Percentiles rank a stretch among this genome's conserved stretches.
phyloP scores from a whole-genome alignment of 345 rosid species.

The Noccaea caerulescens region DNA sequence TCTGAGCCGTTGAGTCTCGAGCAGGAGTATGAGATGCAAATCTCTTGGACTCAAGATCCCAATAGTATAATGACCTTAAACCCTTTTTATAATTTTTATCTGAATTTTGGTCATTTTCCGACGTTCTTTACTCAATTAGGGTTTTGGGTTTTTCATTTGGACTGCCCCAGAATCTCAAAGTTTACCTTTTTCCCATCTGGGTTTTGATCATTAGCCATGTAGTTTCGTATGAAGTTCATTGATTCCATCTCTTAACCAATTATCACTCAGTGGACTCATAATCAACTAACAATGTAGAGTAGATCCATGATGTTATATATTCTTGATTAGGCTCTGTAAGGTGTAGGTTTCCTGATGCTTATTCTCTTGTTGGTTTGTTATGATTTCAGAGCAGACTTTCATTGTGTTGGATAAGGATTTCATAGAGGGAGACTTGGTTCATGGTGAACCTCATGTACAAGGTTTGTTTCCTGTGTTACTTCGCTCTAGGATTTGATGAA shows the following conservation, averaged over 20 bases:
- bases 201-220: background rate
- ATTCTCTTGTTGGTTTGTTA: slow-evolving; percentile 16
- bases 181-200: background rate
- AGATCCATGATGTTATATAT: background rate
- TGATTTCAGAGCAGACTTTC: slow-evolving; percentile 82
- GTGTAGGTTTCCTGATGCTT: background rate
- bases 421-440: slow-evolving; percentile 56
- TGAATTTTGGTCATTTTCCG: background rate
- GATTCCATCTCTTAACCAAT: background rate
- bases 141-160: slow-evolving; percentile 13
- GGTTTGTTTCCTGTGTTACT: slow-evolving; percentile 50
- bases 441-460: slow-evolving; percentile 71
- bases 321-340: background rate
- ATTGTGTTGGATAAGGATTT: slow-evolving; percentile 80
- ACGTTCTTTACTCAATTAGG: slow-evolving; percentile 8
- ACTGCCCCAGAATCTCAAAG: background rate
- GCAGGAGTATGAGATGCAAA: slow-evolving; percentile 82
- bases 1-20: slow-evolving; percentile 88
- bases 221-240: background rate
- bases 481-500: slow-evolving; percentile 12
- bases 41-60: slow-evolving; percentile 90
- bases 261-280: background rate
- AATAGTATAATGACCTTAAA: slow-evolving; percentile 50
- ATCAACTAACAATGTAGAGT: background rate
- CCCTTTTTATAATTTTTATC: background rate